Base-by-base conservation (phyloP, 768 basidiomycete species). In the Dendrothele bispora region DNA sequence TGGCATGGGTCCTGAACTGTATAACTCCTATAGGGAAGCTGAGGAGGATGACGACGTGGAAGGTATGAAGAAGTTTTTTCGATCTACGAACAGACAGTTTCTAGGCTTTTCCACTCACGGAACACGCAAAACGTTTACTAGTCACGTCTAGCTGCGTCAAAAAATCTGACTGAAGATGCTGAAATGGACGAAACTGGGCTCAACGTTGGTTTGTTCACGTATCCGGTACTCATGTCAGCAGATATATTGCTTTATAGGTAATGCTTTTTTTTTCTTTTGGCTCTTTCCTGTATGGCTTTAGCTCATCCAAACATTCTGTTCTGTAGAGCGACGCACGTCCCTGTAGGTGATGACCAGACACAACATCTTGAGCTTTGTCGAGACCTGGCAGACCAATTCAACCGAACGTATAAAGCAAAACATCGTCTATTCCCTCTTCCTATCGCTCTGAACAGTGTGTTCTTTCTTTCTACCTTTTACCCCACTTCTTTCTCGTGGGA, bases 31-130 rank as follows among this genome's bases (percentile, higher is more conserved):
- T 95, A 18, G 91, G 92, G 8, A 84, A 83, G 55, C 68, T 98
- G 8, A 80, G 83, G 32, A 68, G 94, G 35, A 97, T 98, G 95
- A 98, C 94, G 4, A 93, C 91, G 0, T 98, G 95, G 93, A 98
- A 98, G 81, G 92, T 89, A 50, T 24, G 71, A 51, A 14, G 8
- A 27, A 7, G 27, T n/a, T 14, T 28, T 11, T n/a, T n/a, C n/a
- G n/a, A n/a, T n/a, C n/a, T n/a, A n/a, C n/a, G n/a, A n/a, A n/a
- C n/a, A n/a, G n/a, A n/a, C n/a, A n/a, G n/a, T n/a, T n/a, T n/a
- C n/a, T n/a, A n/a, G n/a, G n/a, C n/a, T n/a, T n/a, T n/a, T 18
- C 21, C 47, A 51, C 17, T 22, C 3, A 8, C 15, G 37, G 25
- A 22, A 37, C 48, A 25, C 29, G 46, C 46, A n/a, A 50, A 43